Conservation (phyloP, 2,329 filamentous ascomycete genomes). For the Anthostomella pinea region DNA sequence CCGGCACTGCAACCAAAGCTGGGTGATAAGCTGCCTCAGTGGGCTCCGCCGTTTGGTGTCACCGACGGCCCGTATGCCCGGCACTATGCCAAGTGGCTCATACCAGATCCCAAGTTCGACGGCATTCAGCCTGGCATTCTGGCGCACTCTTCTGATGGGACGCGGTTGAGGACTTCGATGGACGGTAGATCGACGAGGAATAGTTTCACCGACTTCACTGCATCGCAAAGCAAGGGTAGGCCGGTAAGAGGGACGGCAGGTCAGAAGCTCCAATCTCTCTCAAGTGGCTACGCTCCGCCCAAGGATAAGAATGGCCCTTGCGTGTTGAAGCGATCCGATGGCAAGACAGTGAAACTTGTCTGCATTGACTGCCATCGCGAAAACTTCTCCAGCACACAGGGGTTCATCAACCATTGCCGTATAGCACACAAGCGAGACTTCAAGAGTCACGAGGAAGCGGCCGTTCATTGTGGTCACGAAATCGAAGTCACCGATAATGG, state of each 20-base stretch:
- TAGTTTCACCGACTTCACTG: conserved; percentile 57
- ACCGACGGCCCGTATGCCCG: conserved; percentile 88
- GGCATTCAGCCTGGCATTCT: conserved; percentile 53
- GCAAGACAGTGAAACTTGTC: conserved; percentile 82
- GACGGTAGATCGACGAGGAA: conserved; percentile 81
- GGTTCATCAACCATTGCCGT: conserved; percentile 98
- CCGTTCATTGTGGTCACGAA: conserved; percentile 79
- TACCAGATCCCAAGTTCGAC: conserved; percentile 85
- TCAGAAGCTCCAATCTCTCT: conserved; percentile 66
- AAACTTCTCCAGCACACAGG: conserved; percentile 94
- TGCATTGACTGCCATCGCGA: conserved; percentile 85
- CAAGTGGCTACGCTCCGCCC: conserved; percentile 67
- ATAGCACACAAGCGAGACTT: conserved; percentile 92
- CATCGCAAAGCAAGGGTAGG: conserved; percentile 47
- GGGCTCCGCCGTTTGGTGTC: conserved; percentile 86
- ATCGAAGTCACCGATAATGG: conserved; percentile 67
- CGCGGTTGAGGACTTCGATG: conserved; percentile 43
- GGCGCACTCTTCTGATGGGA: conserved; percentile 39
- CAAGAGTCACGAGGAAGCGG: conserved; percentile 94
- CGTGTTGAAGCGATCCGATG: conserved; percentile 81
- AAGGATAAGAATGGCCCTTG: conserved; percentile 83
- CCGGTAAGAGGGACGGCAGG: conserved; percentile 48
- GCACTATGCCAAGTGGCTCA: conserved; percentile 94
- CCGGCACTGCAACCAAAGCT: conserved; percentile 61
- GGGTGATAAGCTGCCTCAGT: conserved; percentile 66